Evolutionary conservation across 345 rosid genomes (phyloP), one percentile per base, ranked within the genome.

Genomic region (Gynandropsis gynandra): DNA sequence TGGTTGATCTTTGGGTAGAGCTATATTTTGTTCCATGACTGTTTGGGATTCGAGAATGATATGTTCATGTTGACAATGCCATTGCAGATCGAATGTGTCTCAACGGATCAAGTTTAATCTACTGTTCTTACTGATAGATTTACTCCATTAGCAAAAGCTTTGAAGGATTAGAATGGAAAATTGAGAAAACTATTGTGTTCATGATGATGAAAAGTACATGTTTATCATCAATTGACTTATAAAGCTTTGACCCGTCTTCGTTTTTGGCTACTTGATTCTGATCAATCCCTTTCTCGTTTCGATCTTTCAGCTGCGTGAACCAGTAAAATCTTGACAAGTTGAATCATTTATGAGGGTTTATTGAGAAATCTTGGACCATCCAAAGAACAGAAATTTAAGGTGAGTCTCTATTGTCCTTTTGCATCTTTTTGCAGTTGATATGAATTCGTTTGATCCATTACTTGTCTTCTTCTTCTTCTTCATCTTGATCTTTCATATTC

Each of bases 361-460:
- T 9, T 8, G 32, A 52, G 50, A 42, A 47, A 14, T 52, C 44
- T 65, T 41, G 65, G 65, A 53, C 50, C 61, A 59, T 66, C 10
- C 46, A 36, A 16, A 20, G 55, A 46, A 54, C 38, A 54, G 69
- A 58, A 55, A 59, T 53, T 59, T 40, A 66, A 39, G 59, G 32
- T 16, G 32, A n/a, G 60, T 46, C 70, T 63, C 65, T 60, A 46
- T 59, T 59, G 70, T 59, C 70, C 70, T 59, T 52, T n/a, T 39
- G 45, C 50, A 58, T 58, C 59, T 45, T 58, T n/a, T 65, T 65
- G 55, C 56, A 52, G 21, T 50, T 59, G 47, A 19, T 57, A 19
- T 44, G 40, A 48, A 19, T 31, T 39, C 14, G 3, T 24, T 24
- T 24, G 29, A 24, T 24, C 29, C 29, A 24, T 24, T 2, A 24